Conservation (phyloP, 2,329 filamentous ascomycete genomes). For the Pestalotiopsis sp. region DNA sequence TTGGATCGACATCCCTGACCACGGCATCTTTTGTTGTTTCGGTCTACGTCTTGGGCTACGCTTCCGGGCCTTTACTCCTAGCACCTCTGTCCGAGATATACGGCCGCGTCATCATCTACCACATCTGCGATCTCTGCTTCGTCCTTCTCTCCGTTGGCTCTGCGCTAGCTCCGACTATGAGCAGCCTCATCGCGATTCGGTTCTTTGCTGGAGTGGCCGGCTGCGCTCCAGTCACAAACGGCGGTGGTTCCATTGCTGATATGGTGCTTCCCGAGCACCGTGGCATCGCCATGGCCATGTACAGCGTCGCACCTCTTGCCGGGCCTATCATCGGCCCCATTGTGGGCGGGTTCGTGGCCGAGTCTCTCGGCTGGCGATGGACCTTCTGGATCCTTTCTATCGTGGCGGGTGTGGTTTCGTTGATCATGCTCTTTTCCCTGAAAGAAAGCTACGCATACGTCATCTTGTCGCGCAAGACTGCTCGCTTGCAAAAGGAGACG, state of each 20-base stretch:
- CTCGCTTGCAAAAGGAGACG: slow-evolving; percentile 31
- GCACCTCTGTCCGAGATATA: slow-evolving; percentile 8
- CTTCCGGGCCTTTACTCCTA: slow-evolving; percentile 45
- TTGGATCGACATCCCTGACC: slow-evolving; percentile 49
- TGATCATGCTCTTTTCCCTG: slow-evolving; percentile 30
- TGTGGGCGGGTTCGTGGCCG: slow-evolving; percentile 38
- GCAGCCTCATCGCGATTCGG: slow-evolving; percentile 42
- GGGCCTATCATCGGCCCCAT: slow-evolving; percentile 29
- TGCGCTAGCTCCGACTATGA: slow-evolving; percentile 38
- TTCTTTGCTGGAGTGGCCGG: slow-evolving; percentile 51
- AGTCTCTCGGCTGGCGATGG: slow-evolving; percentile 41
- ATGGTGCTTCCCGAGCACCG: slow-evolving; percentile 45
- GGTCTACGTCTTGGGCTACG: slow-evolving; percentile 65
- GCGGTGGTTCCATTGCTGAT: slow-evolving; percentile 47
- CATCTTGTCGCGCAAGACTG: slow-evolving; percentile 33
- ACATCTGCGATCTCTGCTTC: slow-evolving; percentile 48
- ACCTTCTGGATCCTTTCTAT: slow-evolving; percentile 45
- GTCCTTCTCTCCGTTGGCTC: slow-evolving; percentile 48
- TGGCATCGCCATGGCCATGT: slow-evolving; percentile 39
- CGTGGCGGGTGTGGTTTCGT: slow-evolving; percentile 33
- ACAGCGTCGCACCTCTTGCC: slow-evolving; percentile 37
- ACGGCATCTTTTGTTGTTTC: slow-evolving; percentile 67
- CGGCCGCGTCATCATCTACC: slow-evolving; percentile 39
- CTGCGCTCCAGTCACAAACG: slow-evolving; percentile 43
- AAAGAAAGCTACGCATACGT: slow-evolving; percentile 37